Conservation (phyloP, 352 stramenopile genomes). For the Phytopythium chamaehyphon region DNA sequence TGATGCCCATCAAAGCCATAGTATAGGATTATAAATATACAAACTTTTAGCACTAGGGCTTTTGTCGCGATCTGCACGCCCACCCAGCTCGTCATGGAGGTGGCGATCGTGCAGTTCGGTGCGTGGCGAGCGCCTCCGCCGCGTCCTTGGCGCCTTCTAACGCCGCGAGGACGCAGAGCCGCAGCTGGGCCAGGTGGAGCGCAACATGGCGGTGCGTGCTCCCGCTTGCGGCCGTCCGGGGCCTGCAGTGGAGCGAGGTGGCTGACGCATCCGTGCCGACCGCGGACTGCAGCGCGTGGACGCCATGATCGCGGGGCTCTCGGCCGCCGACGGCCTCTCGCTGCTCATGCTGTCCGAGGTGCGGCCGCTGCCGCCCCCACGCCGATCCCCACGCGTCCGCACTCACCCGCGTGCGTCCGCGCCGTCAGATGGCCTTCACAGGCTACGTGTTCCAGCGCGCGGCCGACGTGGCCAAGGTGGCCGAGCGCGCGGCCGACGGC, state of each 20-base stretch:
- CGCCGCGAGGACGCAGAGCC: constrained; percentile 32
- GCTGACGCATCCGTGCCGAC: neutral
- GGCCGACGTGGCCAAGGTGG: constrained; percentile 51
- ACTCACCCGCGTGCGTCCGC: constrained; percentile 1
- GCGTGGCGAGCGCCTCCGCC: constrained; percentile 8
- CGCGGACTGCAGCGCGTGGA: constrained; percentile 41
- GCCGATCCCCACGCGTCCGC: neutral
- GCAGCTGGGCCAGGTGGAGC: constrained; percentile 56
- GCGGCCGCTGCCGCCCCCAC: no score
- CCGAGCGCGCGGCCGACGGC: constrained; percentile 47
- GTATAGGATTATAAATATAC: no score
- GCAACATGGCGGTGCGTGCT: constrained; percentile 58
- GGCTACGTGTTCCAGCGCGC: constrained; percentile 73
- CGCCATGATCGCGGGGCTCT: constrained; percentile 53
- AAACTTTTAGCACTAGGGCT: no score
- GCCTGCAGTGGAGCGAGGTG: no score
- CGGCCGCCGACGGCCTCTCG: constrained; percentile 42
- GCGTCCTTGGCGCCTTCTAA: neutral
- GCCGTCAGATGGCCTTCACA: constrained; percentile 71
- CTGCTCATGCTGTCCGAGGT: constrained; percentile 82
- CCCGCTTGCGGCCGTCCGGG: no score
- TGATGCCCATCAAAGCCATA: no score
- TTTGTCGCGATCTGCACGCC: no score
- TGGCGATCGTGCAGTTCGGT: constrained; percentile 83
- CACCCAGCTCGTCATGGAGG: constrained; percentile 53